Evolutionary conservation across 108 stramenopile species (phyloP).

Genomic region (Fragilaria radians): DNA sequence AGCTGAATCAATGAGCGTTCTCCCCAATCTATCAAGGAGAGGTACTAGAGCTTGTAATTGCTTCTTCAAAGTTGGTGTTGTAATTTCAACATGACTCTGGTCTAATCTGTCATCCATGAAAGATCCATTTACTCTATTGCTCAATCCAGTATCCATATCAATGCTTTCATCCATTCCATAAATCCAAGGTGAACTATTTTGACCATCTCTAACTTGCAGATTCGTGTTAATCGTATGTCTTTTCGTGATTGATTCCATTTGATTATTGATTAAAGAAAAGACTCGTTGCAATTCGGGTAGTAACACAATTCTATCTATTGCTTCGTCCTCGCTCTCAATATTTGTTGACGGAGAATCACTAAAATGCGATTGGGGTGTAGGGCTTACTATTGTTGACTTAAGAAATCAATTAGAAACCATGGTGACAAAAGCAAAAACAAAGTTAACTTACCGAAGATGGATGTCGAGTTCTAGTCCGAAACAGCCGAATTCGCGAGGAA

Average conservation of each 20-base stretch:
- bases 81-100: neutral
- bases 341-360: slow-evolving; percentile 58
- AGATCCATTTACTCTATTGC: too few relatives aligned
- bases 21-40: slow-evolving; percentile 77
- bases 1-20: slow-evolving; percentile 75
- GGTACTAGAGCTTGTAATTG: slow-evolving; percentile 57
- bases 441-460: slow-evolving; percentile 13
- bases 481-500: slow-evolving; percentile 80
- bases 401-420: neutral
- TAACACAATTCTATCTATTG: slow-evolving; percentile 42
- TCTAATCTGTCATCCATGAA: too few relatives aligned
- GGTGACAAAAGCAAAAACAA: neutral
- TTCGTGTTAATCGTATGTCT: too few relatives aligned
- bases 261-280: slow-evolving; percentile 30
- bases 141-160: too few relatives aligned
- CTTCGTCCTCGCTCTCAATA: slow-evolving; percentile 47
- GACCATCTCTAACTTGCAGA: too few relatives aligned
- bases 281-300: slow-evolving; percentile 61
- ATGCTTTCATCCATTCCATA: too few relatives aligned
- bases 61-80: neutral
- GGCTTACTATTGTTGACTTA: slow-evolving; percentile 34
- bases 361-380: slow-evolving; percentile 65
- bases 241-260: neutral
- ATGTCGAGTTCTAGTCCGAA: slow-evolving; percentile 80
- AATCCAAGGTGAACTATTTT: too few relatives aligned